Evolutionary conservation across 2,329 filamentous ascomycete species (phyloP).

Genomic region (Neofusicoccum sp.): DNA sequence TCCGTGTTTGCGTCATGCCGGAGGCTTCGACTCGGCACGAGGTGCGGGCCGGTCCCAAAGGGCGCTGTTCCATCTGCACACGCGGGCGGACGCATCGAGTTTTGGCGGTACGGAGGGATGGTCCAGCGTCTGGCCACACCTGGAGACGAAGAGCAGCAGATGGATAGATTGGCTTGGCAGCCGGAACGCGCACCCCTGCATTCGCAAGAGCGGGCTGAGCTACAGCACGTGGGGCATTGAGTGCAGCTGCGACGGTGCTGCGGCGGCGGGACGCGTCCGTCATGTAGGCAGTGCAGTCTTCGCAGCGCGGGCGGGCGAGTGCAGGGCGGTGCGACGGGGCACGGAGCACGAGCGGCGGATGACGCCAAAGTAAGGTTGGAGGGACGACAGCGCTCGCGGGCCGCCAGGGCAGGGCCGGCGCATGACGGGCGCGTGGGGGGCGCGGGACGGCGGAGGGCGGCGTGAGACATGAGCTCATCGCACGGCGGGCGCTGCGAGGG

Average conservation of each 20-base stretch:
- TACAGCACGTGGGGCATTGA: neutral
- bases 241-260: neutral
- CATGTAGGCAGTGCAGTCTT: neutral
- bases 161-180: too few species aligned
- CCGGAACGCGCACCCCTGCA: too few species aligned
- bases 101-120: too few species aligned
- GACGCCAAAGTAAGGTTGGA: constrained; percentile 3
- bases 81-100: too few species aligned
- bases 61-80: too few species aligned
- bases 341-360: too few species aligned
- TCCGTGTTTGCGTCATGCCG: too few species aligned
- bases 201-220: too few species aligned
- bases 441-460: neutral
- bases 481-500: neutral
- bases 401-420: neutral
- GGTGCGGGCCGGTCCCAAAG: too few species aligned
- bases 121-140: too few species aligned
- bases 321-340: neutral
- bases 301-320: neutral
- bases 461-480: constrained; percentile 15
- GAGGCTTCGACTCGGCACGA: too few species aligned
- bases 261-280: neutral
- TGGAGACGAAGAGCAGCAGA: too few species aligned
- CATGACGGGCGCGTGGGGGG: constrained; percentile 10
- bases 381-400: neutral